Base-by-base conservation (phyloP, 176 grass and related monocot species). In the Bolboschoenus planiculmis region DNA sequence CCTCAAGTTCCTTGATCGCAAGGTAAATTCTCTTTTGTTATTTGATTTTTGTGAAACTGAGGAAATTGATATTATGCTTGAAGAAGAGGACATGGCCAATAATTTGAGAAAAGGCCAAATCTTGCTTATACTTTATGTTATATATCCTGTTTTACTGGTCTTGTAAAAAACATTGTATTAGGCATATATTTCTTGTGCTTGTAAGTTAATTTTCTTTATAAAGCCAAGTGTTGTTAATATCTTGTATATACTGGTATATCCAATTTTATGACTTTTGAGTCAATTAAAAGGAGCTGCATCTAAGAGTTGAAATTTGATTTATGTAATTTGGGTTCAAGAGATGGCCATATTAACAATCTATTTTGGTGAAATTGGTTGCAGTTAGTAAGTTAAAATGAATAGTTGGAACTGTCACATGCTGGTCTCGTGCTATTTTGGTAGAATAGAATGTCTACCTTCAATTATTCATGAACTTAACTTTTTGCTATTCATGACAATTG, bases 1-100 rank as follows among this genome's bases (percentile, higher is more conserved):
- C 18, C 94, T 97, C 83, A 90, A 90, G 77, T 92, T 92, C 83
- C 80, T 94, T 72, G 94, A 97, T 67, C 89, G 91, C 88, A 97
- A 94, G 94, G 94, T 97, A 42, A 10, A 6, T 7, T 51, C 39
- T 64, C 40, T 84, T 42, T 50, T 56, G 18, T 54, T 27, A 1
- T 78, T 8, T 36, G 16, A 26, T 36, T 37, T 8, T 59, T 26
- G 3, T 34, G 20, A 8, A 30, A 11, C 59, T 44, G 27, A 44
- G 18, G 76, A 18, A 42, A 46, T 74, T 36, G 16, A 4, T 78
- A 4, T 78, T 33, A 63, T 37, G 18, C 78, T 26, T 36, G 44
- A 56, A 78, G 2, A 26, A 7, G 33, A 1, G 18, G 2, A 42
- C 20, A 24, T n/a, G 23, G 21, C 7, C 7, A 27, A 9, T 59